phyloP scores from a whole-genome alignment of 2,329 filamentous ascomycete genomes.

The Botryosphaeria dothidea region DNA sequence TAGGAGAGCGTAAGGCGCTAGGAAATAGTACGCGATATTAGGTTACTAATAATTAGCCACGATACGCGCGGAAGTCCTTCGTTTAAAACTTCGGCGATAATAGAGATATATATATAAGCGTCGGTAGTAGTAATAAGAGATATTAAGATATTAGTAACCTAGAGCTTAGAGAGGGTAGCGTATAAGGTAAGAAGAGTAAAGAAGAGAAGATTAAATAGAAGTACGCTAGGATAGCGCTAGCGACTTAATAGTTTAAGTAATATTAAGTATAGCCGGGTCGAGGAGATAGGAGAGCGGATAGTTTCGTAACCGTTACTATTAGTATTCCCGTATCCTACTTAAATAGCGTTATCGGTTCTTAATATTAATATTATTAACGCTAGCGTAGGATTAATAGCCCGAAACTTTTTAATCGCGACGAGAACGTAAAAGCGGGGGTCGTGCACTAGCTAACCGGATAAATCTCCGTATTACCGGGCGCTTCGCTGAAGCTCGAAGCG shows the following conservation, averaged over 20 bases:
- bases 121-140: constrained; percentile 63
- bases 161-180: constrained; percentile 66
- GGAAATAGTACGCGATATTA: constrained; percentile 51
- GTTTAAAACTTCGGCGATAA: constrained; percentile 68
- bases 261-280: constrained; percentile 15
- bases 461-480: neutral
- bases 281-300: constrained; percentile 27
- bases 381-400: neutral
- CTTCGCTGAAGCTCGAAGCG: neutral
- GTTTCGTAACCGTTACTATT: neutral
- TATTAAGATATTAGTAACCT: constrained; percentile 68
- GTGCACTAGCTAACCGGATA: neutral
- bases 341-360: neutral
- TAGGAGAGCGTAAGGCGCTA: constrained; percentile 62
- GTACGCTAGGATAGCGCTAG: constrained; percentile 53
- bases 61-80: constrained; percentile 70
- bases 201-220: constrained; percentile 63
- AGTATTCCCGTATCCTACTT: neutral
- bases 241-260: neutral
- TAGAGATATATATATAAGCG: constrained; percentile 68
- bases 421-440: neutral
- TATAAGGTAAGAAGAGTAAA: constrained; percentile 70
- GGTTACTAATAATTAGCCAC: constrained; percentile 70
- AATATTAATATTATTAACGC: neutral
- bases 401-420: neutral